Conservation (phyloP, 768 basidiomycete genomes). For the Aureoboletus auriporus region DNA sequence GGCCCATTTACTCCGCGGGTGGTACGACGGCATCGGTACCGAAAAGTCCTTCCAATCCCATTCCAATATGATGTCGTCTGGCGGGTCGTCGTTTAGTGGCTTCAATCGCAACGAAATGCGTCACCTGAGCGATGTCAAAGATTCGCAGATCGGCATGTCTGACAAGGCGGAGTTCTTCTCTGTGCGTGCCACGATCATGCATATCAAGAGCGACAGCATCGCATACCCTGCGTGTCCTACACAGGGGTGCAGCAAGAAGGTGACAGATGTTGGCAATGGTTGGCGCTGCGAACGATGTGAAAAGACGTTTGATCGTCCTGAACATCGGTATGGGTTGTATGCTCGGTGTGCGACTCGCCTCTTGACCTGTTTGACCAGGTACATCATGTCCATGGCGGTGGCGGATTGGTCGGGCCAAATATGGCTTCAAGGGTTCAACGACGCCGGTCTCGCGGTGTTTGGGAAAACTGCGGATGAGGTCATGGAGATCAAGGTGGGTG, state of each 20-base stretch:
- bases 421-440: conserved; percentile 96
- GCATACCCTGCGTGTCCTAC: conserved; percentile 87
- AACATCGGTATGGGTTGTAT: conserved; percentile 62
- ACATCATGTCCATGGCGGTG: conserved; percentile 80
- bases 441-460: conserved; percentile 74
- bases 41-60: conserved; percentile 69
- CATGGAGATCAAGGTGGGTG: conserved; percentile 59
- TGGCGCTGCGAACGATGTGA: conserved; percentile 95
- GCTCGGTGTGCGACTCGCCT: background rate
- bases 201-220: conserved; percentile 78
- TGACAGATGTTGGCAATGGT: conserved; percentile 57
- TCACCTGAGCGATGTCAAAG: conserved; percentile 74
- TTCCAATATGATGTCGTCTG: conserved; percentile 39
- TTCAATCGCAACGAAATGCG: conserved; percentile 75
- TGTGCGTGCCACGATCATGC: conserved; percentile 77
- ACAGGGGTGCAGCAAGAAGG: conserved; percentile 86
- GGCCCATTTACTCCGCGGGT: conserved; percentile 81
- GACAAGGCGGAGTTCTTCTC: conserved; percentile 83
- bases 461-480: conserved; percentile 78
- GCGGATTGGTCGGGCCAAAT: conserved; percentile 87
- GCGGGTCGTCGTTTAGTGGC: conserved; percentile 35
- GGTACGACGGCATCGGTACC: conserved; percentile 78
- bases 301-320: conserved; percentile 58
- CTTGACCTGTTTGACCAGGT: conserved; percentile 37
- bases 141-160: conserved; percentile 65